Conservation (phyloP, 176 grass and related monocot genomes). For the Avena eriantha region DNA sequence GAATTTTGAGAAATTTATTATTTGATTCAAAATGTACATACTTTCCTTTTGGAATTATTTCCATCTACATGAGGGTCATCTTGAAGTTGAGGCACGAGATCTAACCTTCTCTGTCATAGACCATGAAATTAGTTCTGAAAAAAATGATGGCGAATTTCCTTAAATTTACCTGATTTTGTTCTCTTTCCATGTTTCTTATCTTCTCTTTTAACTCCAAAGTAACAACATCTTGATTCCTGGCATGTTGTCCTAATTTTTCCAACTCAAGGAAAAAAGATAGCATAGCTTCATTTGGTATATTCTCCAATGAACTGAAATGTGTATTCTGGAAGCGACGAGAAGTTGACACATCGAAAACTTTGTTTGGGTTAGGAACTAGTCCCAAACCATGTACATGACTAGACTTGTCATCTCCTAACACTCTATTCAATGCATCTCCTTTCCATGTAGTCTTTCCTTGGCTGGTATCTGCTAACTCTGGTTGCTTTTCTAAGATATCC, state of each 20-base stretch:
- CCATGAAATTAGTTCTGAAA: background rate
- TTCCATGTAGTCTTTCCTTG: slow-evolving; percentile 27
- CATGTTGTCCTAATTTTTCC: background rate
- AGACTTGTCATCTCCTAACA: slow-evolving; percentile 35
- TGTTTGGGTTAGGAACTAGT: background rate
- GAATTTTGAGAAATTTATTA: background rate
- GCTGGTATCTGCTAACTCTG: background rate
- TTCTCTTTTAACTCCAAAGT: background rate
- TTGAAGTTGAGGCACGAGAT: background rate
- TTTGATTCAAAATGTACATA: background rate
- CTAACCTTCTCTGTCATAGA: background rate
- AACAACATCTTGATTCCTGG: background rate
- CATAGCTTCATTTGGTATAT: background rate
- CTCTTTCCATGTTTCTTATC: background rate
- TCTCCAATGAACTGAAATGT: background rate
- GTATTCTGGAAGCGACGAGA: background rate
- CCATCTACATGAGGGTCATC: background rate
- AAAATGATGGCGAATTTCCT: background rate
- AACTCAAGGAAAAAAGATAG: background rate
- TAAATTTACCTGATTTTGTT: background rate
- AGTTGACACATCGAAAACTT: background rate
- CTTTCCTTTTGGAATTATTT: background rate
- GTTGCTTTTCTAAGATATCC: background rate
- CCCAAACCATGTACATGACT: background rate
- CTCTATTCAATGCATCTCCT: slow-evolving; percentile 23